Evolutionary conservation across 2,329 filamentous ascomycete genomes (phyloP).

Genomic region (Tolypocladium album): DNA sequence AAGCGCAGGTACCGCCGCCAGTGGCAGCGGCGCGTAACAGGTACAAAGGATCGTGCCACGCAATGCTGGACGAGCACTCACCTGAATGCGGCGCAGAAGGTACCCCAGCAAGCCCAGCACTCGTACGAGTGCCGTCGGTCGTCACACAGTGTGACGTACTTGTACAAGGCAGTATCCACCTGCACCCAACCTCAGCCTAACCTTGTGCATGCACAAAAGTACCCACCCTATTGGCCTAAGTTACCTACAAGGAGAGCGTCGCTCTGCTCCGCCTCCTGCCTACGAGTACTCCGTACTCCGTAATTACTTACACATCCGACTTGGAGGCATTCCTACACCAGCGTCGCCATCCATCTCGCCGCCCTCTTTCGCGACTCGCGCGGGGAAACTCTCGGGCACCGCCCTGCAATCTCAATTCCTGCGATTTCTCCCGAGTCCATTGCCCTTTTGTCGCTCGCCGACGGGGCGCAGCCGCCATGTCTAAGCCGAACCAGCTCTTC

Average conservation of each 20-base stretch:
- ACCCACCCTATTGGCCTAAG: too few species aligned
- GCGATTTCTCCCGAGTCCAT: background rate
- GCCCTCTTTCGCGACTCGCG: background rate
- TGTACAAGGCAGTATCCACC: fast-evolving
- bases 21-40: background rate
- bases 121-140: background rate
- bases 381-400: background rate
- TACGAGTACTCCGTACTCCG: too few species aligned
- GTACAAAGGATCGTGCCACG: background rate
- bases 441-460: background rate
- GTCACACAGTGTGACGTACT: background rate
- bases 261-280: background rate
- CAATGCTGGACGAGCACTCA: background rate
- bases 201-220: too few species aligned
- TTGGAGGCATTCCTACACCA: background rate
- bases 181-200: background rate
- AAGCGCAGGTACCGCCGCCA: background rate
- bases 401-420: background rate
- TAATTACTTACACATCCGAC: background rate
- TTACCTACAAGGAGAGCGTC: too few species aligned
- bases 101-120: too few species aligned
- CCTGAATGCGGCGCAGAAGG: background rate
- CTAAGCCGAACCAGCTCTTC: constrained; percentile 65
- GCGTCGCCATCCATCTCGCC: background rate
- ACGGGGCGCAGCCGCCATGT: constrained; percentile 14